Conservation (phyloP, 2,329 filamentous ascomycete species). For the Diplocarpon rosae region DNA sequence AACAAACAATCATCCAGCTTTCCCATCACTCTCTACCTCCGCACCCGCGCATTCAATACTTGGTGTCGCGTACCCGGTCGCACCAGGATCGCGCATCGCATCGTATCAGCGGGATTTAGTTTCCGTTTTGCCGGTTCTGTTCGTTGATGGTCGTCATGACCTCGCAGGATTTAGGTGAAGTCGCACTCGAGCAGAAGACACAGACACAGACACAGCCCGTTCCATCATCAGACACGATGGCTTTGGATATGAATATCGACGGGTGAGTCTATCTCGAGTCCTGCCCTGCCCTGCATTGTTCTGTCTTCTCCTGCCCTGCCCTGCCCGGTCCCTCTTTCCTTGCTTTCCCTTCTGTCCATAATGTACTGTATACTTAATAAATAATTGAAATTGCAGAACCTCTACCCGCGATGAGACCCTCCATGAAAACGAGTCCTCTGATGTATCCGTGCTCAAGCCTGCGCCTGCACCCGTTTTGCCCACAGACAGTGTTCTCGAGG, state of each 20-base stretch:
- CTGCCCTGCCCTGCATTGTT: slow-evolving; percentile 12
- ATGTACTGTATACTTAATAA: slow-evolving; percentile 24
- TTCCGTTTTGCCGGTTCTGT: slow-evolving; percentile 5
- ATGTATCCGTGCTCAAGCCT: slow-evolving; percentile 13
- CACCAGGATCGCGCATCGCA: not conserved
- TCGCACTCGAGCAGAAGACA: slow-evolving; percentile 38
- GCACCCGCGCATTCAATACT: slow-evolving; percentile 1
- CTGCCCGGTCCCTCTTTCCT: not conserved
- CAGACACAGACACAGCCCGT: slow-evolving; percentile 30
- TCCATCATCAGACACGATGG: slow-evolving; percentile 38
- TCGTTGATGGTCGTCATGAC: slow-evolving; percentile 43
- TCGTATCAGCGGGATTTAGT: not conserved
- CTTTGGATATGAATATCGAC: slow-evolving; percentile 42
- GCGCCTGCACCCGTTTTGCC: slow-evolving; percentile 7
- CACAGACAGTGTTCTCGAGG: slow-evolving; percentile 1
- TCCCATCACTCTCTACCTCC: not conserved
- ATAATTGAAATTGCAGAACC: slow-evolving; percentile 23
- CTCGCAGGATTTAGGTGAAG: slow-evolving; percentile 30
- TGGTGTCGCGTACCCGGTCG: slow-evolving; percentile 9
- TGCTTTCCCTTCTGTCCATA: slow-evolving; percentile 16
- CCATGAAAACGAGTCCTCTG: slow-evolving; percentile 17
- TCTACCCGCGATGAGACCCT: slow-evolving; percentile 24
- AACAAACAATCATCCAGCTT: not conserved
- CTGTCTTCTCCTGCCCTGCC: slow-evolving; percentile 19
- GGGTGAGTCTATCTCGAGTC: slow-evolving; percentile 41